Conservation (phyloP, 2,329 filamentous ascomycete species). For the Fusarium anthophilum region DNA sequence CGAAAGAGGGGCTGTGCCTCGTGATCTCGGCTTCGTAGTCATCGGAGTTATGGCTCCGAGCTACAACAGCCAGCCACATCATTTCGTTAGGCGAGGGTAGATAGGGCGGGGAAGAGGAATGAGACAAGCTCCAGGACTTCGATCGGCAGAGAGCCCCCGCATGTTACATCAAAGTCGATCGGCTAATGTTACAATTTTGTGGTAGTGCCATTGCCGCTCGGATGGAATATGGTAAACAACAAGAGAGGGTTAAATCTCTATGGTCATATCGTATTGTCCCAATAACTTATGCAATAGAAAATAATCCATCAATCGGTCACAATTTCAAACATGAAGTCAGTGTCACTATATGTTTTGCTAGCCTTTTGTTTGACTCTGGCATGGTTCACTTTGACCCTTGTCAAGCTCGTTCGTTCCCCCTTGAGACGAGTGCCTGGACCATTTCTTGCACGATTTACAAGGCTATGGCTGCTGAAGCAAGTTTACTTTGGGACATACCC, state of each 20-base stretch:
- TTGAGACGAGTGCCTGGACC: not conserved
- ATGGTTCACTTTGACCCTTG: not conserved
- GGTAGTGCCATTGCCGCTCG: not conserved
- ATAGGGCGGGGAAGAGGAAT: rapidly evolving
- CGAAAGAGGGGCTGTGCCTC: not conserved
- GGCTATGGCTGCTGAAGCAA: not conserved
- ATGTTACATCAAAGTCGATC: not conserved
- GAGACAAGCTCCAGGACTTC: rapidly evolving
- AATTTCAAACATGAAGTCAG: rapidly evolving
- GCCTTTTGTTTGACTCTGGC: not conserved
- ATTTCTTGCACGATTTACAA: not conserved
- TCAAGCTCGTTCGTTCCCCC: not conserved
- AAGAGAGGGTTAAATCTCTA: not conserved
- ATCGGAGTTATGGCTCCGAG: not conserved
- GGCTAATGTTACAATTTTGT: not conserved
- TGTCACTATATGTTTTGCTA: not conserved
- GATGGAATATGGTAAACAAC: rapidly evolving
- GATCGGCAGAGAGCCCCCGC: not conserved
- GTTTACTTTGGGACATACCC: not conserved
- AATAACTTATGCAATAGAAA: not conserved
- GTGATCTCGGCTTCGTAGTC: not conserved
- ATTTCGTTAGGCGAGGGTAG: not conserved
- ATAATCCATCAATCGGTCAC: too few species aligned
- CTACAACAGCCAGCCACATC: not conserved
- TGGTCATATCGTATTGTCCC: not conserved